phyloP scores from a whole-genome alignment of 441 rosid genomes.

The Oxalis stricta region DNA sequence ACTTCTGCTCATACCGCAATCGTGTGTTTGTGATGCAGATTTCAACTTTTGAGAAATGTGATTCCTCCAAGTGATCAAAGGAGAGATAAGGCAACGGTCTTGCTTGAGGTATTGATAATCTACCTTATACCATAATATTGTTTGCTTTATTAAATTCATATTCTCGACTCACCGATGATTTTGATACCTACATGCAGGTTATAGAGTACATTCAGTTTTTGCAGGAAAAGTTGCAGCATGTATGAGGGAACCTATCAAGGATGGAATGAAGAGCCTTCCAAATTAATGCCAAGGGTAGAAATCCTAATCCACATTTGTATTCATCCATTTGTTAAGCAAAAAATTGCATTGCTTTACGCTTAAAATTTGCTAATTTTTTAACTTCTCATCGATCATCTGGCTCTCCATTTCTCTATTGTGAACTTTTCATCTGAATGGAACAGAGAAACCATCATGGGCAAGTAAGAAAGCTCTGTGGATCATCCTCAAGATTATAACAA shows the following conservation, averaged over 20 bases:
- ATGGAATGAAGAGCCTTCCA: conserved; percentile 31
- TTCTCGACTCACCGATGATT: neutral
- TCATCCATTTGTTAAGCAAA: neutral
- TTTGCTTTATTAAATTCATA: neutral
- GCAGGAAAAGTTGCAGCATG: conserved; percentile 32
- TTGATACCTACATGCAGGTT: conserved; percentile 24
- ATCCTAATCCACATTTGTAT: conserved; percentile 1
- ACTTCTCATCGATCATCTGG: too few relatives aligned
- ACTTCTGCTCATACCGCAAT: neutral
- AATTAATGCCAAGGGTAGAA: conserved; percentile 46
- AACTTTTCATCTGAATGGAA: conserved; percentile 10
- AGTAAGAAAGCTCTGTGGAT: conserved; percentile 28
- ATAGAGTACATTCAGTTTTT: conserved; percentile 50
- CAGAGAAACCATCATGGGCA: conserved; percentile 36
- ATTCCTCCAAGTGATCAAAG: conserved; percentile 55
- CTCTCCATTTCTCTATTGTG: too few relatives aligned
- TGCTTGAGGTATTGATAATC: conserved; percentile 29
- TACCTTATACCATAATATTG: neutral
- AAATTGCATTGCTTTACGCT: conserved; percentile 1
- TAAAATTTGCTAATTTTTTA: too few relatives aligned
- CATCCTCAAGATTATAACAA: conserved; percentile 34
- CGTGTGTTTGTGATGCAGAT: conserved; percentile 25
- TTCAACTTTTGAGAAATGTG: conserved; percentile 43
- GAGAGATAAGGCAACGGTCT: conserved; percentile 49
- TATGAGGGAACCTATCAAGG: conserved; percentile 39